A percentile compares a stretch with the other conserved stretches of the same genome.
Conservation (phyloP, 768 basidiomycete species). For the Roridomyces roridus region DNA sequence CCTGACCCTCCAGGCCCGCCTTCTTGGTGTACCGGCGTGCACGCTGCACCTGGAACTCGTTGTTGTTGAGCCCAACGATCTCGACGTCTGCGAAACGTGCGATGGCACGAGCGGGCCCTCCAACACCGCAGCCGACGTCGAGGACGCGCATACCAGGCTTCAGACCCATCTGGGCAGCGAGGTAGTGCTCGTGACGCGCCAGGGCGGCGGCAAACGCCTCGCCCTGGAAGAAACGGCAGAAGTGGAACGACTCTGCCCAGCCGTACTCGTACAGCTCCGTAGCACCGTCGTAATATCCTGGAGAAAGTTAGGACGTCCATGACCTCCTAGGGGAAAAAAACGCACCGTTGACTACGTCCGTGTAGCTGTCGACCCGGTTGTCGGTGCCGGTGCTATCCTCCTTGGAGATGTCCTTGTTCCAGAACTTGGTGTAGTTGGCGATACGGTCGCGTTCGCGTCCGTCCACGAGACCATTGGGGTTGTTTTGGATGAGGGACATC, state of each 20-base stretch:
- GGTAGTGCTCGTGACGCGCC: slow-evolving; percentile 97
- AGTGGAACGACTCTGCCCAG: slow-evolving; percentile 93
- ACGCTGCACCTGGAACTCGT: slow-evolving; percentile 91
- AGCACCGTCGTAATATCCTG: slow-evolving; percentile 96
- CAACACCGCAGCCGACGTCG: slow-evolving; percentile 98
- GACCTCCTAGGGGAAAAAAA: not conserved
- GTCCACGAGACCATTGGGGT: slow-evolving; percentile 14
- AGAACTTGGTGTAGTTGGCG: slow-evolving; percentile 85
- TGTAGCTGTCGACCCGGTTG: slow-evolving; percentile 81
- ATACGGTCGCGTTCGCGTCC: slow-evolving; percentile 25
- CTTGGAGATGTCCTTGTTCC: slow-evolving; percentile 81
- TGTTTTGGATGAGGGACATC: slow-evolving; percentile 14
- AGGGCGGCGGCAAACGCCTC: slow-evolving; percentile 76
- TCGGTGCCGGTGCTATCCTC: slow-evolving; percentile 72
- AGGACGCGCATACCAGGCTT: slow-evolving; percentile 94
- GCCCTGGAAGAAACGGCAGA: slow-evolving; percentile 96
- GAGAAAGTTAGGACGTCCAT: slow-evolving; percentile 2
- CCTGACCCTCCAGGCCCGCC: slow-evolving; percentile 76
- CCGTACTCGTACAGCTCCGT: slow-evolving; percentile 96
- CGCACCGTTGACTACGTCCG: slow-evolving; percentile 85
- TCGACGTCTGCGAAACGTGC: slow-evolving; percentile 86
- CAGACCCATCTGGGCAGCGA: slow-evolving; percentile 84
- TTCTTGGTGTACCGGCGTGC: slow-evolving; percentile 82
- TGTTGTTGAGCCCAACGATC: slow-evolving; percentile 93
- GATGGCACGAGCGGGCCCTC: slow-evolving; percentile 96